Evolutionary conservation across 2,329 filamentous ascomycete species (phyloP).

Genomic region (Ceratocystiopsis sp.): DNA sequence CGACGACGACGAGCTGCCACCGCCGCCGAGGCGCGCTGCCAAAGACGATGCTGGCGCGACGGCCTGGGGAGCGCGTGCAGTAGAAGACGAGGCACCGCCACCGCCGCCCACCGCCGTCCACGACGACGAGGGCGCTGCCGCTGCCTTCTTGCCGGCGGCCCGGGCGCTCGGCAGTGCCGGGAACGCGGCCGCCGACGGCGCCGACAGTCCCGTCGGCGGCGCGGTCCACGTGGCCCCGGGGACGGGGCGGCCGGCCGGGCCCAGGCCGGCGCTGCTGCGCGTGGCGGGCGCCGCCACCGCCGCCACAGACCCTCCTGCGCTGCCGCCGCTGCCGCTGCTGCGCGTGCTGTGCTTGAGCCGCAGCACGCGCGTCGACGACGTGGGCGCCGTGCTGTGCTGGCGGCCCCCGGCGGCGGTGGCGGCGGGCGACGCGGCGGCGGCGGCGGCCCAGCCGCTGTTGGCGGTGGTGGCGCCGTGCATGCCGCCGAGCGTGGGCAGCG

Average conservation of each 20-base stretch:
- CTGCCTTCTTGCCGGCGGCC: background rate
- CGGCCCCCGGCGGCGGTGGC: constrained; percentile 15
- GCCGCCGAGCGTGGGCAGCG: constrained; percentile 58
- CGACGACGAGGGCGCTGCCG: constrained; percentile 10
- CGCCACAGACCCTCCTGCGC: too few species aligned
- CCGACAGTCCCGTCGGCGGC: constrained; percentile 7
- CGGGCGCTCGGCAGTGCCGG: constrained; percentile 22
- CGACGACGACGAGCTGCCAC: background rate
- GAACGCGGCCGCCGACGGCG: constrained; percentile 22
- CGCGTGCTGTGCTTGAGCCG: constrained; percentile 42
- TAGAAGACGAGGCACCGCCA: too few species aligned
- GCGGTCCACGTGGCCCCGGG: constrained; percentile 11
- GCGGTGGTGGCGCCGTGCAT: constrained; percentile 43
- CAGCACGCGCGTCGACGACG: constrained; percentile 32
- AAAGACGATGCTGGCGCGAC: background rate
- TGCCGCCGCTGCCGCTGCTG: constrained; percentile 16
- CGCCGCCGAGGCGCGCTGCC: constrained; percentile 6
- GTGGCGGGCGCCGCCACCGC: constrained; percentile 4
- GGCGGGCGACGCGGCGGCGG: constrained; percentile 42
- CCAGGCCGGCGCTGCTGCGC: constrained; percentile 1
- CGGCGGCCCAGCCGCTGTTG: constrained; percentile 42
- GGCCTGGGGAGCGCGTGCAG: too few species aligned
- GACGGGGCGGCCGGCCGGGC: constrained; percentile 4
- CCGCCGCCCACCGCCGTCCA: background rate
- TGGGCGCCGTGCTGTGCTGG: constrained; percentile 15